Evolutionary conservation across 2,329 filamentous ascomycete genomes (phyloP), one percentile per base, ranked within the genome.

Genomic region (Sporothrix luriei): DNA sequence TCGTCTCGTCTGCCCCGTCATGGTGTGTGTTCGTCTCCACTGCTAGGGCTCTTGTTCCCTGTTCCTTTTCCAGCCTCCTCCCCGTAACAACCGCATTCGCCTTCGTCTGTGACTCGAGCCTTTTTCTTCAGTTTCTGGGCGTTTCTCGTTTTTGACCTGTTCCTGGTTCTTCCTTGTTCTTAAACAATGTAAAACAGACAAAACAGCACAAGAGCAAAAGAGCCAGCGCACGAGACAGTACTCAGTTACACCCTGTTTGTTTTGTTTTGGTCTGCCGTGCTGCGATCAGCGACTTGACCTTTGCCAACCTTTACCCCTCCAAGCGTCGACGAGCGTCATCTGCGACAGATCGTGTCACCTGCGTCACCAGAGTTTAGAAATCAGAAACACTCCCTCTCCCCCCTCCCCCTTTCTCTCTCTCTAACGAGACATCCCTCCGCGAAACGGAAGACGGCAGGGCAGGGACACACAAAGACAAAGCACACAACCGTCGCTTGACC

Each of bases 61-160:
- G 38, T 46, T 62, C 57, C 38, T 46, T 13, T 61, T 62, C 57
- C 57, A 62, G 57, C 57, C 57, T 62, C 55, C 55, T 61, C 57
- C n/a, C 51, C 26, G 57, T 46, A 46, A 49, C 55, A 59, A 59
- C 19, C 55, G 26, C n/a, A 33, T 46, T 62, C 4, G 26, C n/a
- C 46, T 46, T 62, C 4, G 1, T 43, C 13, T 21, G 62, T 5
- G 16, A 10, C 29, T n/a, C 6, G 10, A 61, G 33, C 38, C 10
- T 67, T 29, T 67, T 26, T 40, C 54, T 16, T 62, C 21, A 19
- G 13, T 6, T 38, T 66, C 19, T 62, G 7, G 2, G n/a, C n/a
- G 21, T 43, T 38, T 61, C 29, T 40, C 16, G 29, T 38, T 21
- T 46, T 43, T 33, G 33, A 43, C 2, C 40, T 11, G 40, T 16